Conservation (phyloP, 179 eudicot species). For the Dionaea muscipula region DNA sequence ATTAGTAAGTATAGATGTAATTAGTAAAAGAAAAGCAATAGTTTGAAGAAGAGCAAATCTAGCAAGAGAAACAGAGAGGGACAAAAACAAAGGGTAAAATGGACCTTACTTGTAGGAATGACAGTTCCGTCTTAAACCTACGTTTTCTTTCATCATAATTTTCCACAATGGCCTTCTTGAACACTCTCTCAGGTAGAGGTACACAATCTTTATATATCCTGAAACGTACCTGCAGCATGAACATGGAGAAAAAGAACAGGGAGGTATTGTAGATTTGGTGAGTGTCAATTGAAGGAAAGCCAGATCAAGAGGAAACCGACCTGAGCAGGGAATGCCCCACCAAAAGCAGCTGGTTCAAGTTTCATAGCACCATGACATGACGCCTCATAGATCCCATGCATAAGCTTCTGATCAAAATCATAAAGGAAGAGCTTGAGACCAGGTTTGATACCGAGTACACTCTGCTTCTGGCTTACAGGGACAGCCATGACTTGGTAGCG, state of each 20-base stretch:
- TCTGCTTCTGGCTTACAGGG: constrained; percentile 38
- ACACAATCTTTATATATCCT: constrained; percentile 42
- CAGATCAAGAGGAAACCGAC: constrained; percentile 18
- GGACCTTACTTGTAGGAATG: constrained; percentile 43
- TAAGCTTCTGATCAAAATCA: constrained; percentile 63
- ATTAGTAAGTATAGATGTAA: constrained; percentile 2
- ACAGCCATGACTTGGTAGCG: constrained; percentile 63
- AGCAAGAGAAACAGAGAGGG: not conserved
- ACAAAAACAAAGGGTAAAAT: not conserved
- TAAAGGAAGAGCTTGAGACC: constrained; percentile 69
- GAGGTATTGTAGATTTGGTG: not conserved
- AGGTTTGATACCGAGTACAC: constrained; percentile 54
- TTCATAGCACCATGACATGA: constrained; percentile 70
- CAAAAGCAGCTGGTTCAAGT: constrained; percentile 81
- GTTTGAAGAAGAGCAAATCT: not conserved
- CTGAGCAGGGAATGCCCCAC: constrained; percentile 83
- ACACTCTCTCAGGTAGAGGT: constrained; percentile 58
- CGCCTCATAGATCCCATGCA: constrained; percentile 74
- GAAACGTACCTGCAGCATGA: constrained; percentile 57
- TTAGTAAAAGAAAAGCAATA: not conserved
- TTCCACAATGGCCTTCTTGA: constrained; percentile 60
- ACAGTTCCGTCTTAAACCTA: constrained; percentile 61
- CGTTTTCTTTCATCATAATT: constrained; percentile 43
- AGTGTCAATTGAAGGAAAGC: not conserved
- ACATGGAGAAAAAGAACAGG: not conserved